Evolutionary conservation across 2,329 filamentous ascomycete genomes (phyloP), one percentile per base, ranked within the genome.

Genomic region (Fusarium aywerte): DNA sequence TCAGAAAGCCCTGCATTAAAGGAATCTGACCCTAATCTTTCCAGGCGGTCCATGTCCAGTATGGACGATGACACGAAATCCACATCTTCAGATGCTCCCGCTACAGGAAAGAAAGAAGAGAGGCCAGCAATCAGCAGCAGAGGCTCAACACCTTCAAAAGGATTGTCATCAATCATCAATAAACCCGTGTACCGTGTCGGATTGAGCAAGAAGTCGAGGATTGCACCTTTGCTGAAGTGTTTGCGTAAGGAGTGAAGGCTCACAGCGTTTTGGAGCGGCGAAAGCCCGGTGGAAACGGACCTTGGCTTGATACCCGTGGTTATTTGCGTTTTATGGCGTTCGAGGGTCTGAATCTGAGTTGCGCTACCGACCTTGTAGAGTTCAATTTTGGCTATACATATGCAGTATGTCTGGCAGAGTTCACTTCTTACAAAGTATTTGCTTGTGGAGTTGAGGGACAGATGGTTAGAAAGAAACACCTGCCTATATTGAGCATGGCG

Each of bases 211-310:
- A 78, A 74, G 69, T 80, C 80, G 18, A 78, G 81, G 58, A 85
- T 86, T 61, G 82, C 84, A 33, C 83, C 84, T 27, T 72, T 86
- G 52, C 75, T 86, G 25, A 85, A 86, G 73, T 79, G 78, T 21
- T 65, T 85, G 52, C 80, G 78, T 55, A 85, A 84, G 70, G 94
- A 93, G 33, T 47, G 35, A 48, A 11, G n/a, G 15, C 20, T 58
- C 23, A 25, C 25, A 18, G 33, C 36, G 21, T 20, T 45, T 51
- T 33, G 23, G 18, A 27, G 3, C 12, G 8, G 18, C 11, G n/a
- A 33, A 40, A 20, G 38, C 25, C 27, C n/a, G 36, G 2, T 18
- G 25, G 29, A 32, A 49, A 38, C 39, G 20, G 20, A 43, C 13
- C 10, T 20, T 15, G 12, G n/a, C 29, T 35, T 42, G 23, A 9